Conservation (phyloP, 164 flowering plant genomes). For the Cinnamomum micranthum region DNA sequence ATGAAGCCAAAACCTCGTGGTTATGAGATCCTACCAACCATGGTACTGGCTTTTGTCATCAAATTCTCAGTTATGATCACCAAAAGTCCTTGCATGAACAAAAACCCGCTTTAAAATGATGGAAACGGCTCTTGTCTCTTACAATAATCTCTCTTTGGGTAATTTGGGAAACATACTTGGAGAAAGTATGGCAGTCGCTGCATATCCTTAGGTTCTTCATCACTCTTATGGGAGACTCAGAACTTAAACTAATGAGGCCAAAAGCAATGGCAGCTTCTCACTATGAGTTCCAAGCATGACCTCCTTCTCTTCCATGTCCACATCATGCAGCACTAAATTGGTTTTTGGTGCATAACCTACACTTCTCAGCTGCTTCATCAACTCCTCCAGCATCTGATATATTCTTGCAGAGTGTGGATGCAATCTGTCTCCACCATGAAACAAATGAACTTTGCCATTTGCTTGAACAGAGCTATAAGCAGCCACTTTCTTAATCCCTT, state of each 20-base stretch:
- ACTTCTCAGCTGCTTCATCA: background rate
- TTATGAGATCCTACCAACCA: too few relatives aligned
- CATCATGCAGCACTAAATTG: conserved; percentile 5
- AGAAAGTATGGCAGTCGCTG: conserved; percentile 10
- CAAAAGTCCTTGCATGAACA: conserved; percentile 11
- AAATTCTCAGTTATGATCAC: background rate
- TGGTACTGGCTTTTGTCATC: too few relatives aligned
- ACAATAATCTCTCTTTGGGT: conserved; percentile 4
- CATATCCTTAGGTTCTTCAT: conserved; percentile 10
- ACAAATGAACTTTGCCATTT: conserved; percentile 6
- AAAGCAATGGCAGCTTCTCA: conserved; percentile 15
- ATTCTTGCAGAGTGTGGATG: conserved; percentile 9
- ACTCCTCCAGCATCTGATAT: conserved; percentile 6
- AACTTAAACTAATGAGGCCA: background rate
- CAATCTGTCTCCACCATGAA: conserved; percentile 6
- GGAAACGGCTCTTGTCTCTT: conserved; percentile 9
- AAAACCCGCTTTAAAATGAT: conserved; percentile 6
- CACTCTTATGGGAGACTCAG: background rate
- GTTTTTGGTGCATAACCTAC: conserved; percentile 5
- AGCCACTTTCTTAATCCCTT: conserved; percentile 5
- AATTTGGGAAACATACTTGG: background rate
- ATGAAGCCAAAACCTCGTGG: too few relatives aligned
- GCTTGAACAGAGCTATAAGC: conserved; percentile 12
- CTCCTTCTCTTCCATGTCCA: conserved; percentile 11
- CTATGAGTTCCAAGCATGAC: conserved; percentile 4